phyloP scores from a whole-genome alignment of 148 eudicot genomes.

The Agrostemma githago region DNA sequence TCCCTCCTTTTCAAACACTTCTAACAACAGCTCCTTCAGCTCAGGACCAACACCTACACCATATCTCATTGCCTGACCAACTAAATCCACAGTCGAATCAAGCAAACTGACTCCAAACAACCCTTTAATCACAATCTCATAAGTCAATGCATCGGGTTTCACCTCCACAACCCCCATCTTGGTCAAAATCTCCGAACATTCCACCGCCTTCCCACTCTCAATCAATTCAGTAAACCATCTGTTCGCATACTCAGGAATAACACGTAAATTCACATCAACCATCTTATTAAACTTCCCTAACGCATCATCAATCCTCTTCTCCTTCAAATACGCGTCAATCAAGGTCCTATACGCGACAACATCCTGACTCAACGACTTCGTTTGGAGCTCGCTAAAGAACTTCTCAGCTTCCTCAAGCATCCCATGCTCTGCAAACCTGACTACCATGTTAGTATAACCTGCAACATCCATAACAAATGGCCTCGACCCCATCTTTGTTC shows the following conservation, averaged over 20 bases:
- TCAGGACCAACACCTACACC: slow-evolving; percentile 48
- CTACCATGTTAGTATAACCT: slow-evolving; percentile 66
- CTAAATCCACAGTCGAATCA: slow-evolving; percentile 33
- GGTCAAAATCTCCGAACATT: slow-evolving; percentile 51
- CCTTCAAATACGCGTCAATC: slow-evolving; percentile 69
- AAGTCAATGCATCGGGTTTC: slow-evolving; percentile 65
- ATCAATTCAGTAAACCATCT: slow-evolving; percentile 63
- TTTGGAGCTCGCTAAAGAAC: slow-evolving; percentile 49
- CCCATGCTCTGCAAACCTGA: slow-evolving; percentile 60
- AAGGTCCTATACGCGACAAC: slow-evolving; percentile 66
- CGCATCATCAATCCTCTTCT: slow-evolving; percentile 53
- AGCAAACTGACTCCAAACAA: slow-evolving; percentile 40
- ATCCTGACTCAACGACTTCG: slow-evolving; percentile 77
- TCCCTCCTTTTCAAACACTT: slow-evolving; percentile 57
- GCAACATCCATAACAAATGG: slow-evolving; percentile 90
- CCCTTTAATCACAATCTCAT: slow-evolving; percentile 74
- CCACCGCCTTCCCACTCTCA: slow-evolving; percentile 48
- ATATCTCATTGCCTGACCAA: slow-evolving; percentile 46
- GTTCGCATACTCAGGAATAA: slow-evolving; percentile 68
- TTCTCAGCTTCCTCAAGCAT: slow-evolving; percentile 77
- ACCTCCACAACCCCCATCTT: slow-evolving; percentile 73
- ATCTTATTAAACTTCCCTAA: slow-evolving; percentile 52
- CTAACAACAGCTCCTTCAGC: slow-evolving; percentile 43
- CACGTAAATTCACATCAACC: slow-evolving; percentile 74
- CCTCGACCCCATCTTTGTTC: slow-evolving; percentile 48